phyloP scores from a whole-genome alignment of 2,329 filamentous ascomycete genomes.

The Xylaria sp. region DNA sequence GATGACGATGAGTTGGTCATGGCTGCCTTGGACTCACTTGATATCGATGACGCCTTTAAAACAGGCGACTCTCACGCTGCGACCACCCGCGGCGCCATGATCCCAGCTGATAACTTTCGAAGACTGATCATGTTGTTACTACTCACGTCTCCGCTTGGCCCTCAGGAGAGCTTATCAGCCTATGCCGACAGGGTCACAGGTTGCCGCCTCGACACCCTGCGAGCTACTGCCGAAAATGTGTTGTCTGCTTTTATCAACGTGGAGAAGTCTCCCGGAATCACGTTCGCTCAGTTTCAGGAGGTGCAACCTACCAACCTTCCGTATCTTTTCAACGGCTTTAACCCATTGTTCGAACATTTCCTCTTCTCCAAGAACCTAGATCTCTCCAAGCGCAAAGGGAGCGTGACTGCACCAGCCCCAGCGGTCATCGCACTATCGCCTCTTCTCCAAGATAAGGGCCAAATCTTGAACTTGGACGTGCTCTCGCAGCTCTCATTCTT shows the following conservation, averaged over 20 bases:
- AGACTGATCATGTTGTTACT: slow-evolving; percentile 76
- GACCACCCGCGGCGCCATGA: slow-evolving; percentile 70
- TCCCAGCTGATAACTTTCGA: slow-evolving; percentile 78
- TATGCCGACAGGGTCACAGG: slow-evolving; percentile 67
- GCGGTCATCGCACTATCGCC: slow-evolving; percentile 49
- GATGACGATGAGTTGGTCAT: slow-evolving; percentile 70
- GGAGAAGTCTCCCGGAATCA: slow-evolving; percentile 71
- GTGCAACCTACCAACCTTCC: slow-evolving; percentile 70
- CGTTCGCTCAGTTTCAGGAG: slow-evolving; percentile 68
- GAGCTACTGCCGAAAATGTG: slow-evolving; percentile 70
- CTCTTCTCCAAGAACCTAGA: slow-evolving; percentile 78
- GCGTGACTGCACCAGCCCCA: slow-evolving; percentile 35
- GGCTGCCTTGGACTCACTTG: slow-evolving; percentile 74
- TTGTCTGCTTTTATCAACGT: slow-evolving; percentile 73
- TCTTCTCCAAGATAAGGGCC: slow-evolving; percentile 61
- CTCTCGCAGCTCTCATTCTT: slow-evolving; percentile 80
- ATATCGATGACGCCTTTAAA: slow-evolving; percentile 70
- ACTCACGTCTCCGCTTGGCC: slow-evolving; percentile 70
- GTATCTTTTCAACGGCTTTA: slow-evolving; percentile 74
- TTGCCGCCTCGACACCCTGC: slow-evolving; percentile 66
- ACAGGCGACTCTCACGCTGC: slow-evolving; percentile 57
- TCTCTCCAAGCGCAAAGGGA: slow-evolving; percentile 64
- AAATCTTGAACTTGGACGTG: slow-evolving; percentile 72
- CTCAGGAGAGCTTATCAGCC: slow-evolving; percentile 72
- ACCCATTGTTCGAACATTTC: slow-evolving; percentile 77